Base-by-base conservation (phyloP, 2,329 filamentous ascomycete genomes). In the Magnaporthiopsis rhizophila region DNA sequence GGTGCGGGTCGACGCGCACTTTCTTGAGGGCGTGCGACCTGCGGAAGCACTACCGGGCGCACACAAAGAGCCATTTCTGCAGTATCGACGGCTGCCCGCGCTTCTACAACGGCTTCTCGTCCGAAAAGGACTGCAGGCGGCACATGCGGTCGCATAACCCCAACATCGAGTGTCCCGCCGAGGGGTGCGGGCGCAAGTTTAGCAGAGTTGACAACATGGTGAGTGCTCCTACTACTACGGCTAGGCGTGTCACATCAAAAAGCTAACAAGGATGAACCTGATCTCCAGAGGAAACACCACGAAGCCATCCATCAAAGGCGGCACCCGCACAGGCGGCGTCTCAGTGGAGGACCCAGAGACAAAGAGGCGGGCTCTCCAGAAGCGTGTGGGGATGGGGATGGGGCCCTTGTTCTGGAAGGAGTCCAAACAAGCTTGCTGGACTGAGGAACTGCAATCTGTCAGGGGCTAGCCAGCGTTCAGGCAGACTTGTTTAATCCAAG, bases 141-240 rank as follows among this genome's bases (percentile, higher is more conserved):
- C 58, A 60, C 58, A 60, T n/a, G 28, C 58, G 58, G 13, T 60
- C 58, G 18, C 58, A 60, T 30, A 60, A 60, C 32, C 58, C 58
- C 13, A 36, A 60, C 30, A 60, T 60, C 58, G 58, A 60, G 28
- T 60, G 58, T 21, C 58, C 21, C 28, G 58, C 58, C 32, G 58
- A 60, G n/a, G 58, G 58, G 21, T 60, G 58, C 58, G 32, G 28
- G 26, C 26, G 58, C 26, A 60, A 60, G 58, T 60, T 60, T 21
- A 60, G 58, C 58, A 60, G 58, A 30, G 32, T 60, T n/a, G 58
- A 60, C 58, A 60, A 60, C 58, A 60, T 60, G 58, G 58, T 60
- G 57, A 58, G 57, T 58, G 12, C 18, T 30, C 28, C 30, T 38
- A 3, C 15, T 15, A 18, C 26, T 21, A 36, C 34, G 1, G 9